These are phyloP conservation scores for Entamoeba moshkovskii DNA, from an alignment of 208 protist genomes.

Conservation along the genomic window DNA sequence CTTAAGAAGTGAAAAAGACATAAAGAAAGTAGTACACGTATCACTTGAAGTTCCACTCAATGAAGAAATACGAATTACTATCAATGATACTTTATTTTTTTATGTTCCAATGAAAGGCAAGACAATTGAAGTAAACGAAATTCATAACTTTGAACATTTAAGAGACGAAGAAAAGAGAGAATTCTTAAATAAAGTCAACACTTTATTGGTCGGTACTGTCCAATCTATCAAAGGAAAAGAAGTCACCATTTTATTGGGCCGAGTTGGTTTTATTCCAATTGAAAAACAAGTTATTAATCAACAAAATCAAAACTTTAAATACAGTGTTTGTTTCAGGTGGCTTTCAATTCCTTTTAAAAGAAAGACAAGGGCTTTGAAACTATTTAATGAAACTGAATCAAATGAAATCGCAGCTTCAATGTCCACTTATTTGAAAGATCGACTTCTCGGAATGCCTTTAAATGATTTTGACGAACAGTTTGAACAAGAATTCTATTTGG, in stretches of 20 bases:
- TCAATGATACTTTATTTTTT: constrained; percentile 29
- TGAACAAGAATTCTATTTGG: neutral
- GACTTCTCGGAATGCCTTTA: neutral
- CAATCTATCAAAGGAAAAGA: neutral
- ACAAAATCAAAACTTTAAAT: neutral
- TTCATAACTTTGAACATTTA: constrained; percentile 31
- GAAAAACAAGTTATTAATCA: neutral
- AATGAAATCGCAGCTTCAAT: neutral
- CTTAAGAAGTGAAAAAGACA: constrained; percentile 57
- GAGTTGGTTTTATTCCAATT: neutral
- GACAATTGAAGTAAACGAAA: constrained; percentile 49
- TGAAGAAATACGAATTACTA: constrained; percentile 63
- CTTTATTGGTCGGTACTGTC: neutral
- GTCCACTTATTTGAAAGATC: neutral
- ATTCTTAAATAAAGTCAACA: neutral
- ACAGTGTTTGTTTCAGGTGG: neutral
- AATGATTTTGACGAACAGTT: neutral
- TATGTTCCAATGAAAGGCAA: constrained; percentile 47
- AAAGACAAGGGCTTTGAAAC: constrained; percentile 61
- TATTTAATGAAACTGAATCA: constrained; percentile 43
- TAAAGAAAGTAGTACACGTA: constrained; percentile 49
- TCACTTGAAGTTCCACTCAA: constrained; percentile 59
- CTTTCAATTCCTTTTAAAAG: neutral
- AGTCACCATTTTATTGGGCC: neutral
- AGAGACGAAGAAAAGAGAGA: neutral